Percentiles rank a stretch among this genome's conserved stretches.
Evolutionary conservation across 2,329 filamentous ascomycete genomes (phyloP).

Genomic region (Harringtonia aguacate): DNA sequence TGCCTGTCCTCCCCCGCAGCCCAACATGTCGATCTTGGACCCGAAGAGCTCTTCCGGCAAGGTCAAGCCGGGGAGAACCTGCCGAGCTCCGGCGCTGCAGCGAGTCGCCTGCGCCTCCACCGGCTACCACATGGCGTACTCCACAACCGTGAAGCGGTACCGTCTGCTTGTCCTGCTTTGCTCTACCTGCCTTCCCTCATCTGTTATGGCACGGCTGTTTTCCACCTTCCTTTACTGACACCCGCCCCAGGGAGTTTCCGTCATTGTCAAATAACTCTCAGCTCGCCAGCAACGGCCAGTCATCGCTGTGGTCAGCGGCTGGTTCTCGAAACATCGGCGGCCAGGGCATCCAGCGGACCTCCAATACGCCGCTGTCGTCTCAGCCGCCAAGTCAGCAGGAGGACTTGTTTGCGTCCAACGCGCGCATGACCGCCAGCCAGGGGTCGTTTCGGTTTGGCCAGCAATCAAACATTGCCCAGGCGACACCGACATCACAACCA

Average conservation of each 20-base stretch:
- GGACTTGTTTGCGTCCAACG: constrained; percentile 28
- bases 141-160: constrained; percentile 9
- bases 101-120: constrained; percentile 4
- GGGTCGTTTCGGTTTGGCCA: constrained; percentile 43
- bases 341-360: constrained; percentile 35
- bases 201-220: neutral
- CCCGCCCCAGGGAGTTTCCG: constrained; percentile 48
- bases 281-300: constrained; percentile 34
- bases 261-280: constrained; percentile 52
- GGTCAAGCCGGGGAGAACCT: constrained; percentile 4
- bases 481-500: constrained; percentile 33
- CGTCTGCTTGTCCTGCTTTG: neutral
- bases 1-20: neutral
- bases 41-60: constrained; percentile 4
- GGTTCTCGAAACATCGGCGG: constrained; percentile 37
- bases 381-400: constrained; percentile 36
- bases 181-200: neutral
- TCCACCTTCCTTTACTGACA: constrained; percentile 11
- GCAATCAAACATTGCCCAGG: constrained; percentile 25
- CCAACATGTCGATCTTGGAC: constrained; percentile 1
- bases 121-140: constrained; percentile 5
- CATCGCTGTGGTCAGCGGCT: constrained; percentile 44
- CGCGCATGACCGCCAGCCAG: constrained; percentile 25
- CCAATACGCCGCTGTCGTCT: constrained; percentile 37
- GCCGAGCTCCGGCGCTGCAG: constrained; percentile 4